Evolutionary conservation across 2,329 filamentous ascomycete species (phyloP).

Genomic region (Cercospora sp.): DNA sequence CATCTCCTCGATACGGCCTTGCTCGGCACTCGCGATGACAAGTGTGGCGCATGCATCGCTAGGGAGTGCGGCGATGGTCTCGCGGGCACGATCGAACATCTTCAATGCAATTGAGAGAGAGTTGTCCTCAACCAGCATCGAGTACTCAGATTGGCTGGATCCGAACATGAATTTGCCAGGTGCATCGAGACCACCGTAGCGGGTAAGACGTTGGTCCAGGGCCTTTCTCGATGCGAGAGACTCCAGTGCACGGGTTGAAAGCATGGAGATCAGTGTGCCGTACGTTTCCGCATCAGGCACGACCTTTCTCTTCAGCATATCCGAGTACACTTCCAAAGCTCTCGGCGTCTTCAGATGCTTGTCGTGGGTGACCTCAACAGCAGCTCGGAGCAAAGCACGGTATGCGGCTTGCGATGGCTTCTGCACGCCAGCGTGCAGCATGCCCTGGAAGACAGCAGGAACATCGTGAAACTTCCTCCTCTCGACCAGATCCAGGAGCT

Average conservation of each 20-base stretch:
- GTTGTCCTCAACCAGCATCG: slow-evolving; percentile 83
- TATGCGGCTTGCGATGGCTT: slow-evolving; percentile 83
- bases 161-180: slow-evolving; percentile 82
- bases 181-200: slow-evolving; percentile 83
- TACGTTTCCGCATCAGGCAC: slow-evolving; percentile 82
- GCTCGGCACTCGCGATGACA: slow-evolving; percentile 81
- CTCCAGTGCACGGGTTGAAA: slow-evolving; percentile 78
- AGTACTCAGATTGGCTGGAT: slow-evolving; percentile 83
- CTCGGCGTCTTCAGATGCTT: slow-evolving; percentile 85
- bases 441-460: slow-evolving; percentile 83
- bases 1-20: slow-evolving; percentile 83
- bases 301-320: slow-evolving; percentile 88
- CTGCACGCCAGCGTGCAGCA: slow-evolving; percentile 78
- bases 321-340: slow-evolving; percentile 89
- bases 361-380: slow-evolving; percentile 76
- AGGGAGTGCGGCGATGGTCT: slow-evolving; percentile 65
- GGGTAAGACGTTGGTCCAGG: slow-evolving; percentile 77
- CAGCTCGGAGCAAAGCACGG: slow-evolving; percentile 82
- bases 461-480: slow-evolving; percentile 80
- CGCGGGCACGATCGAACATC: slow-evolving; percentile 75
- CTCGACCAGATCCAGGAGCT: slow-evolving; percentile 72
- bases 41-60: slow-evolving; percentile 81
- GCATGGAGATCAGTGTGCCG: slow-evolving; percentile 77
- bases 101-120: slow-evolving; percentile 81
- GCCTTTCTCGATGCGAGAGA: slow-evolving; percentile 69